These are phyloP conservation scores for Penicillium sp. DNA, from an alignment of 2,329 filamentous ascomycete species.

Conservation along the genomic window DNA sequence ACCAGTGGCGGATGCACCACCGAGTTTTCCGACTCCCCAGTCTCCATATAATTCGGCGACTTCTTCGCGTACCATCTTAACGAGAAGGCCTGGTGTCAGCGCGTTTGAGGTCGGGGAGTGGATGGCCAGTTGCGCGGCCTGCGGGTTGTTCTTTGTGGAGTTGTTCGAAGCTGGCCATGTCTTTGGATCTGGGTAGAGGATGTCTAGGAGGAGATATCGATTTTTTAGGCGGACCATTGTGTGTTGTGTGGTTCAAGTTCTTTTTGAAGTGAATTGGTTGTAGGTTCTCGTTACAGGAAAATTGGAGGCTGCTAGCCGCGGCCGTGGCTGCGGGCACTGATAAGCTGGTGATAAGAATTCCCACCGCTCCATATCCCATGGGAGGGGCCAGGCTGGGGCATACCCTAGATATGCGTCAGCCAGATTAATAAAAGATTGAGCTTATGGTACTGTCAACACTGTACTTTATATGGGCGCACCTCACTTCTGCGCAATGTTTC, in stretches of 20 bases:
- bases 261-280: neutral
- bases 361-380: no score
- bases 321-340: neutral
- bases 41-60: slow-evolving; percentile 81
- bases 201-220: slow-evolving; percentile 92
- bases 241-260: neutral
- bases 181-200: slow-evolving; percentile 74
- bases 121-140: slow-evolving; percentile 69
- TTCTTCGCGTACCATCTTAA: slow-evolving; percentile 71
- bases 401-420: no score
- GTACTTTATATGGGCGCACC: no score
- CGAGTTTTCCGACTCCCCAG: slow-evolving; percentile 66
- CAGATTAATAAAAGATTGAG: no score
- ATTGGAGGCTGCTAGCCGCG: neutral
- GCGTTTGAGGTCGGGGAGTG: slow-evolving; percentile 77
- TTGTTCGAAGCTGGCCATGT: slow-evolving; percentile 41
- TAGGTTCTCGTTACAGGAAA: neutral
- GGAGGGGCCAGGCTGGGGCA: no score
- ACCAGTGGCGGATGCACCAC: slow-evolving; percentile 70
- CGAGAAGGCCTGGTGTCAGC: slow-evolving; percentile 68
- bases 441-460: no score
- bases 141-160: slow-evolving; percentile 28
- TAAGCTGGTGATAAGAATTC: neutral
- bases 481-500: no score
- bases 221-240: slow-evolving; percentile 95